Percentiles rank a stretch among this genome's conserved stretches.
Evolutionary conservation across 139 green algal genomes (phyloP).

Genomic region (Chlamydomonas eustigma): DNA sequence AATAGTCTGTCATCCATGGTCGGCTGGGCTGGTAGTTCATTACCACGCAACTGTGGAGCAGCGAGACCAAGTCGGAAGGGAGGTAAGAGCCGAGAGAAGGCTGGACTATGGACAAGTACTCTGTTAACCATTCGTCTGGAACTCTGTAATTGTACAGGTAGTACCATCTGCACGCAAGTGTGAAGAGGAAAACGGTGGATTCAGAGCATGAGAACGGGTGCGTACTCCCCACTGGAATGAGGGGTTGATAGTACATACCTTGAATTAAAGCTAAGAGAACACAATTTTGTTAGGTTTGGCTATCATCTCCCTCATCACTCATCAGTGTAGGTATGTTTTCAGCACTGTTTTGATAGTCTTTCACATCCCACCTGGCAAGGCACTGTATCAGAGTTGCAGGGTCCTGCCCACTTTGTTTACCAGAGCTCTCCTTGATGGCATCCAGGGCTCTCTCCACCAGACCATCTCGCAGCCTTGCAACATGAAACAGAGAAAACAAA

Average conservation of each 20-base stretch:
- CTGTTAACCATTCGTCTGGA: conserved; percentile 18
- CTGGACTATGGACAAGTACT: conserved; percentile 22
- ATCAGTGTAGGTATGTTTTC: too few species aligned
- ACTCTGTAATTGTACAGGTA: conserved; percentile 29
- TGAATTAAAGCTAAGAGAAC: too few species aligned
- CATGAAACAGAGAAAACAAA: too few species aligned
- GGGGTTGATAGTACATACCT: too few species aligned
- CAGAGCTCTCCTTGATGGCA: not conserved
- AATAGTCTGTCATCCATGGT: conserved; percentile 33
- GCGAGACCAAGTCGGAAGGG: conserved; percentile 28
- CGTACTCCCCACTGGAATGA: too few species aligned
- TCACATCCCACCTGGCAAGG: conserved; percentile 15
- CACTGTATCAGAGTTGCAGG: conserved; percentile 29
- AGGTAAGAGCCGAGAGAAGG: conserved; percentile 19
- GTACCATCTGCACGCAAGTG: conserved; percentile 2
- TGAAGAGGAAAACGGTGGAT: not conserved
- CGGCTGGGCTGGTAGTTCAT: conserved; percentile 20
- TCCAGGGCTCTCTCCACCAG: conserved; percentile 15
- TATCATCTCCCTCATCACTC: too few species aligned
- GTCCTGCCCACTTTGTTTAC: conserved; percentile 17
- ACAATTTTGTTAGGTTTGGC: too few species aligned
- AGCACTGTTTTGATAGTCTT: too few species aligned
- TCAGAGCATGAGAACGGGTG: not conserved
- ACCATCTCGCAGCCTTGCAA: conserved; percentile 8
- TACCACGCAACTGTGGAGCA: conserved; percentile 31